phyloP scores from a whole-genome alignment of 768 basidiomycete genomes.

The Trametes maxima region DNA sequence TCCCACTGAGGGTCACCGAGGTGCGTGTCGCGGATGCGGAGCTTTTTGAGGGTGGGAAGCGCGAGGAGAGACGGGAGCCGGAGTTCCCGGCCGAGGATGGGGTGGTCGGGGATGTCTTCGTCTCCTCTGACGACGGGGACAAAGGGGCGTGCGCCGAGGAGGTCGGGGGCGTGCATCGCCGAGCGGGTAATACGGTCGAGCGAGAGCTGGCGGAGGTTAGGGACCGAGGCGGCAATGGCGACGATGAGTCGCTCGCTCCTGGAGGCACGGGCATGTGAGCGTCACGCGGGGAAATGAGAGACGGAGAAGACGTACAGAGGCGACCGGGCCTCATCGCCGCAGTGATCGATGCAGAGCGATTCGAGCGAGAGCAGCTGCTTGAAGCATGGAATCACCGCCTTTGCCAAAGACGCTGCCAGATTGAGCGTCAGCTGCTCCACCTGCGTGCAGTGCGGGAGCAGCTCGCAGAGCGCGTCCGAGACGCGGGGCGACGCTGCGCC shows the following conservation, averaged over 20 bases:
- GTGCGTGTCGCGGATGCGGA: slow-evolving; percentile 71
- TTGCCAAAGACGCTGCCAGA: slow-evolving; percentile 52
- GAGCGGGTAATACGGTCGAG: slow-evolving; percentile 70
- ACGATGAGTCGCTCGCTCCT: slow-evolving; percentile 75
- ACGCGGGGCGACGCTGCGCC: slow-evolving; percentile 23
- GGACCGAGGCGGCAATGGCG: slow-evolving; percentile 62
- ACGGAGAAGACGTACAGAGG: slow-evolving; percentile 39
- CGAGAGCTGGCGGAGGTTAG: slow-evolving; percentile 55
- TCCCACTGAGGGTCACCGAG: slow-evolving; percentile 64
- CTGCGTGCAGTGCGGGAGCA: slow-evolving; percentile 53
- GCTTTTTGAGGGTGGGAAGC: slow-evolving; percentile 60
- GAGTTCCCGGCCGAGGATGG: slow-evolving; percentile 54
- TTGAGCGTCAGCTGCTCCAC: slow-evolving; percentile 51
- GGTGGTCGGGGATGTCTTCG: slow-evolving; percentile 56
- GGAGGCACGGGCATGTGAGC: slow-evolving; percentile 19
- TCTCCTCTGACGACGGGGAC: slow-evolving; percentile 67
- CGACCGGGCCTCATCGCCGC: slow-evolving; percentile 37
- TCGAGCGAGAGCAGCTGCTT: slow-evolving; percentile 44
- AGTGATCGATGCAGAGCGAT: slow-evolving; percentile 51
- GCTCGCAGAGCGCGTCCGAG: slow-evolving; percentile 51
- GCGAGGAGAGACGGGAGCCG: slow-evolving; percentile 66
- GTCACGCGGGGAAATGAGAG: background rate
- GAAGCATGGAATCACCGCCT: slow-evolving; percentile 53
- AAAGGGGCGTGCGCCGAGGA: slow-evolving; percentile 53
- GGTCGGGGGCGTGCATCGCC: slow-evolving; percentile 61